Conservation (phyloP, 352 stramenopile genomes). For the Pythium catenulatum region DNA sequence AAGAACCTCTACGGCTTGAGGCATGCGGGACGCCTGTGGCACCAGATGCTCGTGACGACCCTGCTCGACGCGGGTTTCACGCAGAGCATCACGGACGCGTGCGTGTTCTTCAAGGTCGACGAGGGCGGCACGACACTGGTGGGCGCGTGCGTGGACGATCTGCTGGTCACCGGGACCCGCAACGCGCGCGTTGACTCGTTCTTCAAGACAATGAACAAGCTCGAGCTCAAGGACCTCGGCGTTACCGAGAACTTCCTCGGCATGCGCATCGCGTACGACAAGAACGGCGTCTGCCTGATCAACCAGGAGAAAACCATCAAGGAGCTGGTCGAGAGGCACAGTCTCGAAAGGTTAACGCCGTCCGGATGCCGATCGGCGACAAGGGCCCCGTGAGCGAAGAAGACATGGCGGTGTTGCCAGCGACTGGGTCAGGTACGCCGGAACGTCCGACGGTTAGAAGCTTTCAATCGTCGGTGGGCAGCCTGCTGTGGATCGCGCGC, state of each 20-base stretch:
- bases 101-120: constrained; percentile 49
- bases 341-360: too few relatives aligned
- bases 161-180: constrained; percentile 50
- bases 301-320: too few relatives aligned
- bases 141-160: constrained; percentile 61
- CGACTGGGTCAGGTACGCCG: background rate
- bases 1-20: constrained; percentile 62
- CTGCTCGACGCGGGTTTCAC: too few relatives aligned
- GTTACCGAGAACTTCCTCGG: constrained; percentile 53
- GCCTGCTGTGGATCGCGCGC: constrained; percentile 58
- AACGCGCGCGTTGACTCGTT: constrained; percentile 39
- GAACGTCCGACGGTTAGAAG: background rate
- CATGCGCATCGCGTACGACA: constrained; percentile 54
- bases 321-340: too few relatives aligned
- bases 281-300: too few relatives aligned
- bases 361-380: background rate
- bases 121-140: constrained; percentile 24
- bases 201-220: constrained; percentile 25
- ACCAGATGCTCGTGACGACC: constrained; percentile 40
- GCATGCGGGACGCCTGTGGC: constrained; percentile 64
- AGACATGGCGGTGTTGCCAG: background rate
- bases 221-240: constrained; percentile 61
- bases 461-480: constrained; percentile 62
- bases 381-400: background rate
- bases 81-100: too few relatives aligned